A percentile compares a stretch with the other conserved stretches of the same genome.
These are phyloP conservation scores for Fragilariopsis cylindrus DNA, from an alignment of 108 stramenopile species.

Conservation along the genomic window DNA sequence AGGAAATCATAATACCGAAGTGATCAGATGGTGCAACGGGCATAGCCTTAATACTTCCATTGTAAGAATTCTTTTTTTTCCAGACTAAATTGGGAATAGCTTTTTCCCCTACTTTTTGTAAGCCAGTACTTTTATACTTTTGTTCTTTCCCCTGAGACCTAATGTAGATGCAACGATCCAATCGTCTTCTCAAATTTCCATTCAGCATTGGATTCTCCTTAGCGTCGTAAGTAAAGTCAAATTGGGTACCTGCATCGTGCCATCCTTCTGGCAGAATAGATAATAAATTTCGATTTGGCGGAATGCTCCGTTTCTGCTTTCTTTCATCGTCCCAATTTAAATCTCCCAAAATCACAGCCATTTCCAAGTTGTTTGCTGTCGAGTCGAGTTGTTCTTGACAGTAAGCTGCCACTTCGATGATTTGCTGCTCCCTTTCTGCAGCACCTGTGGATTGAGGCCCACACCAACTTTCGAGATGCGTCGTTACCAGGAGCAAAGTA, in stretches of 20 bases:
- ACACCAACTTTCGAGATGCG: conserved; percentile 62
- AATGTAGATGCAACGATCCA: conserved; percentile 53
- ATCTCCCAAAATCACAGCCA: conserved; percentile 59
- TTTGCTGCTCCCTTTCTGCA: conserved; percentile 45
- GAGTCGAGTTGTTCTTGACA: conserved; percentile 35
- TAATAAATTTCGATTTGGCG: conserved; percentile 30
- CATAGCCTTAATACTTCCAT: conserved; percentile 17
- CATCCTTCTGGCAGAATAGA: conserved; percentile 29
- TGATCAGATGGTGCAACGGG: conserved; percentile 65
- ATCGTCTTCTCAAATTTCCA: conserved; percentile 54
- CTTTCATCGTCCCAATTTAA: conserved; percentile 79
- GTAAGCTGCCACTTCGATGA: conserved; percentile 39
- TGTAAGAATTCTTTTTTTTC: conserved; percentile 48
- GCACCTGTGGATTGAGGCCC: conserved; percentile 34
- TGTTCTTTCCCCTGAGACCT: background rate
- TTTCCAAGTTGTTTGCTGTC: conserved; percentile 20
- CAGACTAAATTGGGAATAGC: conserved; percentile 45
- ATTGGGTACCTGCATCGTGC: conserved; percentile 42
- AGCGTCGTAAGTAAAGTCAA: conserved; percentile 62
- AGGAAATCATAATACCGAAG: conserved; percentile 51
- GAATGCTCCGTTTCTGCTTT: conserved; percentile 18
- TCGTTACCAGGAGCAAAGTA: conserved; percentile 33
- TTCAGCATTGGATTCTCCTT: conserved; percentile 62
- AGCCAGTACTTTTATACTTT: background rate
- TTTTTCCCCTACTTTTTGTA: conserved; percentile 41